Evolutionary conservation across 1,284 basidiomycete genomes (phyloP), one percentile per base, ranked within the genome.

Genomic region (Ceratobasidium sp.): DNA sequence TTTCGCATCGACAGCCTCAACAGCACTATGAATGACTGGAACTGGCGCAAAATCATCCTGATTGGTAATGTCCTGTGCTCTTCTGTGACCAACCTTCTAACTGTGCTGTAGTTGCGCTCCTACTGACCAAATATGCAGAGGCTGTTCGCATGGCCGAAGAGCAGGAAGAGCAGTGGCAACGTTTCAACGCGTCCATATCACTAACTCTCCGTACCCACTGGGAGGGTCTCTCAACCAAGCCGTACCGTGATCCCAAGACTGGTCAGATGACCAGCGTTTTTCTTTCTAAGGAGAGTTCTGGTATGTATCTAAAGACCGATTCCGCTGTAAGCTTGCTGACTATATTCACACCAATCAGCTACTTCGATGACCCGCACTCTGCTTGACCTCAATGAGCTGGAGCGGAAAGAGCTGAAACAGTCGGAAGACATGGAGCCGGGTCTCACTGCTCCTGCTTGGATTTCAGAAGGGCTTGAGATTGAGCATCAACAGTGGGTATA

Each of bases 401-500:
- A 46, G 46, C 46, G 9, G 46, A 46, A 46, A 15, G 46, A 46
- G 46, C n/a, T n/a, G n/a, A n/a, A n/a, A n/a, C n/a, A n/a, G n/a
- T n/a, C n/a, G n/a, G n/a, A n/a, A n/a, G n/a, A n/a, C n/a, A n/a
- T n/a, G n/a, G n/a, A n/a, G n/a, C n/a, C n/a, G n/a, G n/a, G n/a
- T n/a, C n/a, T n/a, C n/a, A n/a, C n/a, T n/a, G n/a, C n/a, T n/a
- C n/a, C 44, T 1, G 5, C n/a, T 1, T 67, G 64, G 64, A 51
- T 67, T 28, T 3, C 28, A 5, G 64, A 67, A 12, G 64, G 64
- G 7, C 15, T 67, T 9, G 64, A 67, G 44, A 67, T 67, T 15
- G 64, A 67, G 23, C 7, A 13, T 49, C 42, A 49, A 26, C 64
- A 67, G 64, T 67, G 15, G 10, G 64, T 49, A 3, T 2, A 9